Conservation (phyloP, 2,329 filamentous ascomycete genomes). For the Septoria linicola region DNA sequence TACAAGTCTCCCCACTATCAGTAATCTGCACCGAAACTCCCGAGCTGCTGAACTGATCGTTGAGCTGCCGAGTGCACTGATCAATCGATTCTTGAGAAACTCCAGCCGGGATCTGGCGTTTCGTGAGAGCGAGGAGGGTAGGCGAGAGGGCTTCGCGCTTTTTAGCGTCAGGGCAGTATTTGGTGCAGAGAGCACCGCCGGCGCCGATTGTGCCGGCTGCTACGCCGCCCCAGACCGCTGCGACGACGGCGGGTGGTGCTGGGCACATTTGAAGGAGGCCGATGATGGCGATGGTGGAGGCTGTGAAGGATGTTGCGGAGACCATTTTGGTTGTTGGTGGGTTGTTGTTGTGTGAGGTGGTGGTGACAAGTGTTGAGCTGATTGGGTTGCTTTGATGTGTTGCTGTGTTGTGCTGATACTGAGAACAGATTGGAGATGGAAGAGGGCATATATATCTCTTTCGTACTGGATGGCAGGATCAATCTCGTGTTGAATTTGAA, state of each 20-base stretch:
- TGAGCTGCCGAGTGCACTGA: constrained; percentile 12
- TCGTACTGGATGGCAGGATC: neutral
- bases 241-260: constrained; percentile 4
- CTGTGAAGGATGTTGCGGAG: constrained; percentile 1
- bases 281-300: constrained; percentile 1
- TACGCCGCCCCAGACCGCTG: constrained; percentile 4
- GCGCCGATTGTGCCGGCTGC: constrained; percentile 7
- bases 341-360: too few relatives aligned
- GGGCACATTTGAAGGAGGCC: constrained; percentile 15
- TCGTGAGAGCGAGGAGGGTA: neutral
- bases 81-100: constrained; percentile 17
- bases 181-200: constrained; percentile 7
- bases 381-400: neutral
- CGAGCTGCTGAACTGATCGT: constrained; percentile 2
- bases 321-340: constrained; percentile 8
- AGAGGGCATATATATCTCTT: neutral
- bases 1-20: constrained; percentile 6
- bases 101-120: constrained; percentile 7
- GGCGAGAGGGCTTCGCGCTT: neutral
- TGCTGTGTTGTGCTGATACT: neutral
- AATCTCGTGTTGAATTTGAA: too few relatives aligned
- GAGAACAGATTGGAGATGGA: neutral
- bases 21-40: constrained; percentile 1
- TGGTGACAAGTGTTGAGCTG: neutral
- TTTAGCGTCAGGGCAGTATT: constrained; percentile 2